These are phyloP conservation scores for Apiotrichum sp. DNA, from an alignment of 1,284 basidiomycete species.

Conservation along the genomic window DNA sequence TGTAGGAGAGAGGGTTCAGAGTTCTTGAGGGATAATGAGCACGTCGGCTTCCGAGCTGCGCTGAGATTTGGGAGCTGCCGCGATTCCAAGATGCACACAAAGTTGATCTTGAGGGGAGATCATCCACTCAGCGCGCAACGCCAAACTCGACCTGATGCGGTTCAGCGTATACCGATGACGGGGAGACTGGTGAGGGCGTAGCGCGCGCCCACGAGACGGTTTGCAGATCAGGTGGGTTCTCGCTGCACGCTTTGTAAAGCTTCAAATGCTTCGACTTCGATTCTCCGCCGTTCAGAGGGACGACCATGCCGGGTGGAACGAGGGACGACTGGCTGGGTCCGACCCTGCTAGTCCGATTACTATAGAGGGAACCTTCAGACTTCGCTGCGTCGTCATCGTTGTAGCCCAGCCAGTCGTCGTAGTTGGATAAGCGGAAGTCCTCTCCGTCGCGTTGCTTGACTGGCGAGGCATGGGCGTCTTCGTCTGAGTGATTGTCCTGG, in stretches of 20 bases:
- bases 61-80: no score
- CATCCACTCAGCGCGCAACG: not conserved
- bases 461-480: constrained; percentile 1
- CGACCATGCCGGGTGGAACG: not conserved
- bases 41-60: no score
- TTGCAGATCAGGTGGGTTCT: not conserved
- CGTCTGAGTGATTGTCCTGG: constrained; percentile 2
- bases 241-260: no score
- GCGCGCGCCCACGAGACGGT: constrained; percentile 3
- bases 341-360: not conserved
- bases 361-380: no score
- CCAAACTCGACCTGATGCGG: not conserved
- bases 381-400: not conserved
- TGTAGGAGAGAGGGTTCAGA: no score
- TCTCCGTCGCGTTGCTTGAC: not conserved
- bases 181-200: constrained; percentile 3
- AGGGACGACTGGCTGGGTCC: not conserved
- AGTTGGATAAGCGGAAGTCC: constrained; percentile 3
- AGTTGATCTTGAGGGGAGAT: no score
- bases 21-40: no score
- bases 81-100: no score
- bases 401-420: constrained; percentile 13
- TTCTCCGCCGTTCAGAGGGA: no score
- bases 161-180: not conserved
- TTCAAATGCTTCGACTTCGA: no score